Conservation (phyloP, 2,329 filamentous ascomycete genomes). For the Talaromyces sp. region DNA sequence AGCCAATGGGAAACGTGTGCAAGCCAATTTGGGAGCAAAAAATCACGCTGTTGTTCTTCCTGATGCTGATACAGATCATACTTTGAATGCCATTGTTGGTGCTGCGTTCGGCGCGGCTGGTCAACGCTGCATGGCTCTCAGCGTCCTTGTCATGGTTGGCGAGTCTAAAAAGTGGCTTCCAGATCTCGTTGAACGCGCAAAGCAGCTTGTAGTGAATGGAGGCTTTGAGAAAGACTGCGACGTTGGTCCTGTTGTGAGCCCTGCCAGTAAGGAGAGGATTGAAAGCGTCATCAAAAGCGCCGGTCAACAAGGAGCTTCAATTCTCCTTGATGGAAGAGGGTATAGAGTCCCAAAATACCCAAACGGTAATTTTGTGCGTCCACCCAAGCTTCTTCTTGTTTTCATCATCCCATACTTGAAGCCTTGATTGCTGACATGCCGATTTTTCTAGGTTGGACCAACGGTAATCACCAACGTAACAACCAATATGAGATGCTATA, state of each 20-base stretch:
- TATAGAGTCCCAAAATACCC: constrained; percentile 60
- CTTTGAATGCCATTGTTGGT: constrained; percentile 56
- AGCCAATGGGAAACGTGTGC: constrained; percentile 66
- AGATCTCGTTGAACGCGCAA: constrained; percentile 60
- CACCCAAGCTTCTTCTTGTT: background rate
- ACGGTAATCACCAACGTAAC: constrained; percentile 30
- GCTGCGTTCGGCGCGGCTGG: constrained; percentile 66
- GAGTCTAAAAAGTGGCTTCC: constrained; percentile 62
- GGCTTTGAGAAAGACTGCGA: constrained; percentile 54
- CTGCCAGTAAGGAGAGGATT: constrained; percentile 55
- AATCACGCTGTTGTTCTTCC: constrained; percentile 65
- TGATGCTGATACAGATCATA: constrained; percentile 58
- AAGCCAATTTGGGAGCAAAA: constrained; percentile 66
- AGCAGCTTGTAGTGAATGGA: constrained; percentile 56
- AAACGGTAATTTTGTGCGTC: constrained; percentile 61
- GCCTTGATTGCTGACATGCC: background rate
- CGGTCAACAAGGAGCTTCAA: constrained; percentile 60
- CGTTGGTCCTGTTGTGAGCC: constrained; percentile 58
- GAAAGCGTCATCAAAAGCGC: constrained; percentile 42
- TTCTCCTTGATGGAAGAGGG: constrained; percentile 58
- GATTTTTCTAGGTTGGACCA: constrained; percentile 18
- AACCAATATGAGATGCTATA: constrained; percentile 31
- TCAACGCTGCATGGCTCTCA: constrained; percentile 66
- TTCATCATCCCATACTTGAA: background rate
- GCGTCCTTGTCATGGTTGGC: constrained; percentile 60